Evolutionary conservation across 176 grass and related monocot genomes (phyloP).

Genomic region (Coix lacrymajobi): DNA sequence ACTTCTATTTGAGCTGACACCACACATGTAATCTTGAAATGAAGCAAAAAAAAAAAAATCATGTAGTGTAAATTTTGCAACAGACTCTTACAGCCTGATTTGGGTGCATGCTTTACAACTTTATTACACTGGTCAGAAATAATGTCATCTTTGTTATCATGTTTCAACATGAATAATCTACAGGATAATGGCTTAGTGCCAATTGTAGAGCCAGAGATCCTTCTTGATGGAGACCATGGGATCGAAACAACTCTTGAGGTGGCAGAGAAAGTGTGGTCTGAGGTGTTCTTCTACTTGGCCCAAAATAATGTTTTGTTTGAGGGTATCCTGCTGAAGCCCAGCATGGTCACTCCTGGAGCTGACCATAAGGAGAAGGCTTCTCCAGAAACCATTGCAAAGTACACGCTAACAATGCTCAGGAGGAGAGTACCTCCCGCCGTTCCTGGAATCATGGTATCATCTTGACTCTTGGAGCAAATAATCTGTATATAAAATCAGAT

Average conservation of each 20-base stretch:
- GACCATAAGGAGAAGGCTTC: slow-evolving; percentile 90
- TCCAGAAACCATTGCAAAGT: slow-evolving; percentile 75
- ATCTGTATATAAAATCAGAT: neutral
- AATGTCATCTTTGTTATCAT: neutral
- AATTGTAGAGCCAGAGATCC: slow-evolving; percentile 98
- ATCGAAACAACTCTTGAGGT: slow-evolving; percentile 92
- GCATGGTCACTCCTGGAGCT: slow-evolving; percentile 97
- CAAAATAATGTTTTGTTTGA: slow-evolving; percentile 90
- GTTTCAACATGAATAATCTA: neutral
- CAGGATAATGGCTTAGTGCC: slow-evolving; percentile 94
- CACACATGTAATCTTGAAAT: neutral
- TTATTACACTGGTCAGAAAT: neutral
- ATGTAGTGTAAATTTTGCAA: neutral
- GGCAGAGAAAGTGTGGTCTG: slow-evolving; percentile 93
- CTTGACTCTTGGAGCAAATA: neutral
- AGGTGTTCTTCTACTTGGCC: slow-evolving; percentile 94
- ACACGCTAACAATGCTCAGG: slow-evolving; percentile 75
- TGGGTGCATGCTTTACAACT: neutral
- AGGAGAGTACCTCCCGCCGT: slow-evolving; percentile 90
- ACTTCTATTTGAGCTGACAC: neutral
- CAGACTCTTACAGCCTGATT: neutral
- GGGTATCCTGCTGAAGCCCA: slow-evolving; percentile 93
- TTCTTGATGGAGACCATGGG: slow-evolving; percentile 80
- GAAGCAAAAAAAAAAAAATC: neutral
- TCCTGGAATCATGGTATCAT: slow-evolving; percentile 92